Evolutionary conservation across 768 basidiomycete genomes (phyloP).

Genomic region (Trametes meyenii): DNA sequence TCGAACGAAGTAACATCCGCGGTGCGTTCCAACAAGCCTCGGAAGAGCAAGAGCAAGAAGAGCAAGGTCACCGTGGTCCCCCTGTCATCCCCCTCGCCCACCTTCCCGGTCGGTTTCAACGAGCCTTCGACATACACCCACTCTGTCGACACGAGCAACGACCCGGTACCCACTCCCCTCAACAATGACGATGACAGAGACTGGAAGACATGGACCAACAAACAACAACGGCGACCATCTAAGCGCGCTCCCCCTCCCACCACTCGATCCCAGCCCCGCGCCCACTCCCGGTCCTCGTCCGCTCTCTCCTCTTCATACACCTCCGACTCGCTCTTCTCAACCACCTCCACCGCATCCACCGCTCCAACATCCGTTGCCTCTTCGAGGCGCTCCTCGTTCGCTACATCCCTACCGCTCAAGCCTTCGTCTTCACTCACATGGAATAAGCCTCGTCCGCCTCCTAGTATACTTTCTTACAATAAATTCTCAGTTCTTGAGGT

Average conservation of each 20-base stretch:
- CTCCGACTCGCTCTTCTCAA: constrained; percentile 6
- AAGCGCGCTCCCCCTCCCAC: background rate
- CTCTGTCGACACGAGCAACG: too few species aligned
- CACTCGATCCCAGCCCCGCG: background rate
- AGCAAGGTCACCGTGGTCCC: too few species aligned
- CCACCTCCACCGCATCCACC: background rate
- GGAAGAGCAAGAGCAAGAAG: too few species aligned
- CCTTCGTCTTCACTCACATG: background rate
- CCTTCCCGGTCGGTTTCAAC: too few species aligned
- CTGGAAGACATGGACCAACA: constrained; percentile 1
- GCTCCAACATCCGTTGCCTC: background rate
- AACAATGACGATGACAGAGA: background rate
- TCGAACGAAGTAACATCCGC: too few species aligned
- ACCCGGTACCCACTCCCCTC: background rate
- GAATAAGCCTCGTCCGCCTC: background rate
- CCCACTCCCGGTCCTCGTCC: background rate
- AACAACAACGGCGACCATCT: background rate
- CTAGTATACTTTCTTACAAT: background rate
- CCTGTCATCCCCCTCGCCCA: too few species aligned
- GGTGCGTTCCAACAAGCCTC: too few species aligned
- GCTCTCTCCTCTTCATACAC: constrained; percentile 1
- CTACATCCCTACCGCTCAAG: background rate
- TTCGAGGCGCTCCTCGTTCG: background rate
- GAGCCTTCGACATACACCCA: too few species aligned
- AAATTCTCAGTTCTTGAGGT: constrained; percentile 11